Evolutionary conservation across 768 basidiomycete genomes (phyloP), one percentile per base, ranked within the genome.

Genomic region (Cystofilobasidium capitatum): DNA sequence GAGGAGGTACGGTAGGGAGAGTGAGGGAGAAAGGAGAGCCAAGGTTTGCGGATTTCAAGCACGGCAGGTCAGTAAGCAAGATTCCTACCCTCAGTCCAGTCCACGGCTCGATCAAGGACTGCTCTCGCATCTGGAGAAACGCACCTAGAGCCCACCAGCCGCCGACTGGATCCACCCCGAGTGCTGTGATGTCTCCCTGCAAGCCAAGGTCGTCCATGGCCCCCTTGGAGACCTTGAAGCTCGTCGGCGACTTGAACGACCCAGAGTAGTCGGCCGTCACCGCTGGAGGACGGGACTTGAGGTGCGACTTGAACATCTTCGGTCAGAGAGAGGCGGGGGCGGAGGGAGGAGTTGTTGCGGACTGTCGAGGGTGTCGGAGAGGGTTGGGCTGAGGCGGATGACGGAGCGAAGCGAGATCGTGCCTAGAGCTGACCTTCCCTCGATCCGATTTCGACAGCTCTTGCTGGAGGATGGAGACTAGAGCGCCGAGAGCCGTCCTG

Each of bases 91-190:
- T 9, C 39, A 26, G 2, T 37, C 31, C 29, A 37, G 22, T 37
- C 31, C 37, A 4, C n/a, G 24, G 22, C 29, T 51, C 33, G 12
- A 22, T 35, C 20, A 35, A 26, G n/a, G 12, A 20, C 2, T 12
- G 6, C 44, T 17, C 3, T 13, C 40, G n/a, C 29, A 14, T 31
- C 4, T 8, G 14, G 6, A n/a, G 31, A 35, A 16, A 71, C 70
- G 63, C 44, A 71, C 72, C 72, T 10, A 78, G 75, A 0, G 76
- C 79, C 42, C 79, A 71, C 13, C 78, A 66, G 0, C 76, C 74
- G 24, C 77, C 74, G 8, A 79, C 72, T 0, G 80, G 78, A 59
- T 80, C 80, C 35, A 76, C 74, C 2, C 77, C 78, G 22, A 77
- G 45, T 14, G 76, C 74, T 8, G 75, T 74, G 33, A 79, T 70